Conservation (phyloP, 169 alveolate genomes). For the Theileria annulata region DNA sequence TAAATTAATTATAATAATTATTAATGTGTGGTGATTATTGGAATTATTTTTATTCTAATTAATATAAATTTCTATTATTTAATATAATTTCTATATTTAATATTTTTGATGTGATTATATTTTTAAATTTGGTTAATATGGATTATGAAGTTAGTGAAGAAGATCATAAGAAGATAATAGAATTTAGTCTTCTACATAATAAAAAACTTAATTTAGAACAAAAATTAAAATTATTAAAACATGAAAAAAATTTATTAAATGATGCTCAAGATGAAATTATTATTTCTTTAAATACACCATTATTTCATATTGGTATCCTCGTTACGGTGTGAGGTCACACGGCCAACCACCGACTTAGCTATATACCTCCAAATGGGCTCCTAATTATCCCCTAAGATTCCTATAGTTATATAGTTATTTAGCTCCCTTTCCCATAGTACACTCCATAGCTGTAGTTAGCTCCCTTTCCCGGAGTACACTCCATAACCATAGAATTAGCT, state of each 20-base stretch:
- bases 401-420: no score
- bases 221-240: constrained; percentile 21
- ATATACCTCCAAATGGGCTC: neutral
- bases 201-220: constrained; percentile 22
- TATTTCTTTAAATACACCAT: constrained; percentile 47
- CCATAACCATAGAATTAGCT: no score
- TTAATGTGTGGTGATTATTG: no score
- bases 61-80: neutral
- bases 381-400: no score
- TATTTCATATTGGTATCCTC: constrained; percentile 38
- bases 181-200: constrained; percentile 46
- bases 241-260: constrained; percentile 21
- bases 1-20: neutral
- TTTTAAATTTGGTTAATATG: constrained; percentile 17
- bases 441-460: no score
- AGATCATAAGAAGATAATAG: constrained; percentile 56
- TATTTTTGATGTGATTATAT: neutral
- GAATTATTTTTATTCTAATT: neutral
- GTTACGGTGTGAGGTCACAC: neutral
- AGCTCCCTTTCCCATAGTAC: no score
- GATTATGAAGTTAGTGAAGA: constrained; percentile 65
- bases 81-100: neutral
- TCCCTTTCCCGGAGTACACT: no score
- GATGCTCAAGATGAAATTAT: constrained; percentile 64
- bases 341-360: neutral